Conservation (phyloP, 176 grass and related monocot species). For the Oryza punctata region DNA sequence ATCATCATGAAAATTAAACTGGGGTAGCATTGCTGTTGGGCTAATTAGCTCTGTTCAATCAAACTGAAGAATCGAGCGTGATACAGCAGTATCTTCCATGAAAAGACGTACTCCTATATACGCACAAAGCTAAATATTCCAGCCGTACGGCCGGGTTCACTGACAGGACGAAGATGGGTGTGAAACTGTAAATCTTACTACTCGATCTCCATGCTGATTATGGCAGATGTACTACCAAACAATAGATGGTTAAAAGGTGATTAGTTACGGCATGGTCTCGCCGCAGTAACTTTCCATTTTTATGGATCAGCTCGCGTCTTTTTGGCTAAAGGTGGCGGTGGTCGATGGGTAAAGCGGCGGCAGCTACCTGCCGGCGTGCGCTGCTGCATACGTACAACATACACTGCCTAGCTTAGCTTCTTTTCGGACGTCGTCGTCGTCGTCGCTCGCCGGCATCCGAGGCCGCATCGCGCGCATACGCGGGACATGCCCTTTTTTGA, state of each 20-base stretch:
- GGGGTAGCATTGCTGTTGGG: not conserved
- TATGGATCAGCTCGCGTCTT: slow-evolving; percentile 27
- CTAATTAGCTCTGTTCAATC: not conserved
- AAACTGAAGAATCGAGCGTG: not conserved
- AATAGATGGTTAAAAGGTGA: not conserved
- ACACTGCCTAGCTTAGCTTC: not conserved
- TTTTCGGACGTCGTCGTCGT: slow-evolving; percentile 15
- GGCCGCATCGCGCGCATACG: slow-evolving; percentile 13
- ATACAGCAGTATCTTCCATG: not conserved
- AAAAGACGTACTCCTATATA: not conserved
- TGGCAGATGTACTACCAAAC: not conserved
- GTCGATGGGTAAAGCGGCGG: slow-evolving; percentile 30
- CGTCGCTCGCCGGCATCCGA: slow-evolving; percentile 14
- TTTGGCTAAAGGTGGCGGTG: slow-evolving; percentile 18
- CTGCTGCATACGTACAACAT: not conserved
- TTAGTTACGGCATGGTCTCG: slow-evolving; percentile 33
- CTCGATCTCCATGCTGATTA: slow-evolving; percentile 26
- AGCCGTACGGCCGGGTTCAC: not conserved
- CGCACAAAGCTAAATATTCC: not conserved
- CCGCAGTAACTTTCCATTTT: slow-evolving; percentile 26
- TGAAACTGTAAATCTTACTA: not conserved
- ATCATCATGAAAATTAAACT: not conserved
- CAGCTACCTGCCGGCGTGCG: slow-evolving; percentile 6
- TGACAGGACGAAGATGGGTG: not conserved
- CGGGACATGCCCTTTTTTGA: slow-evolving; percentile 14